These are phyloP conservation scores for Neobulgaria alba DNA, from an alignment of 2,329 filamentous ascomycete genomes.

Conservation along the genomic window DNA sequence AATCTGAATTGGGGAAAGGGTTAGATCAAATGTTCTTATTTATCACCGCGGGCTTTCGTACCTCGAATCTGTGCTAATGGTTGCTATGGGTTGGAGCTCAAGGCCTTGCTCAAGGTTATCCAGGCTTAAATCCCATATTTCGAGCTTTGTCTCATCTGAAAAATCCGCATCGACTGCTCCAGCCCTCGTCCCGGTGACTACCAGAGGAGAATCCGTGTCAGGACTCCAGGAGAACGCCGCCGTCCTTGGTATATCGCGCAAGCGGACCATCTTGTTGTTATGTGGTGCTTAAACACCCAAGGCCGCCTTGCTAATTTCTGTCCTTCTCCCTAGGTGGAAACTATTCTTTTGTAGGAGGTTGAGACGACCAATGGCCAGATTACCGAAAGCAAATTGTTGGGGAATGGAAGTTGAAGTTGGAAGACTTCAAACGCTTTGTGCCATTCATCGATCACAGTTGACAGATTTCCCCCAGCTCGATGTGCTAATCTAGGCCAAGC, in stretches of 20 bases:
- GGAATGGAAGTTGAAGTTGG: neutral
- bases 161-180: conserved; percentile 96
- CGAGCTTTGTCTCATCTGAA: conserved; percentile 91
- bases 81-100: conserved; percentile 79
- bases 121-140: conserved; percentile 89
- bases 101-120: conserved; percentile 66
- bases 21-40: neutral
- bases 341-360: neutral
- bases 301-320: neutral
- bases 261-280: conserved; percentile 67
- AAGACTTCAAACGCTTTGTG: neutral
- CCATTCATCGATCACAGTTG: neutral
- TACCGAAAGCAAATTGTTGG: neutral
- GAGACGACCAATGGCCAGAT: neutral
- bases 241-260: conserved; percentile 93
- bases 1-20: conserved; percentile 50
- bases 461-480: neutral
- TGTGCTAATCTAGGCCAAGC: neutral
- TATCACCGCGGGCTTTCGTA: conserved; percentile 33
- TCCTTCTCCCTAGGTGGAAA: neutral
- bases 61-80: conserved; percentile 84
- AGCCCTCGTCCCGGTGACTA: conserved; percentile 89
- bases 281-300: conserved; percentile 4
- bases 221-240: conserved; percentile 97
- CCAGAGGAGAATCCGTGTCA: conserved; percentile 64